Percentiles rank a stretch among this genome's conserved stretches.
These are phyloP conservation scores for Chlorella sp. DNA, from an alignment of 139 green algal genomes.

Conservation along the genomic window DNA sequence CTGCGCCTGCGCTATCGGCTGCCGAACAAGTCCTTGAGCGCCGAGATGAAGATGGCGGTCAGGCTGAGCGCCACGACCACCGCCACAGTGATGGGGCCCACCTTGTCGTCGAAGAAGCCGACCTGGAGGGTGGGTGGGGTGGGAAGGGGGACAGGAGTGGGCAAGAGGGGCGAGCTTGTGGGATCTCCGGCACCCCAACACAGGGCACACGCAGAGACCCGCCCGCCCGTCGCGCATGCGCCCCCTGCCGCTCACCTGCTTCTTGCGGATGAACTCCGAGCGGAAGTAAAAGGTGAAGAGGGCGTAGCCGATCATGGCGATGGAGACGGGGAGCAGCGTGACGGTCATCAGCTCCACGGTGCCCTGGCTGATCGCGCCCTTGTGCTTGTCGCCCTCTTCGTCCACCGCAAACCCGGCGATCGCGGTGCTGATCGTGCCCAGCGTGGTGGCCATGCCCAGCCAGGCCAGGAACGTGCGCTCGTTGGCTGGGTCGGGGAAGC, in stretches of 20 bases:
- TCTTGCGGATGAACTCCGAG: conserved; percentile 72
- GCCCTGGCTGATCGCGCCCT: conserved; percentile 47
- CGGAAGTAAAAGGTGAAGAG: conserved; percentile 83
- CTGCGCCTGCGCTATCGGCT: background rate
- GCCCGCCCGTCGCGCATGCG: too few relatives aligned
- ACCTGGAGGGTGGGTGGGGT: too few relatives aligned
- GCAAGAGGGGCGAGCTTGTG: too few relatives aligned
- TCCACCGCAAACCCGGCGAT: conserved; percentile 70
- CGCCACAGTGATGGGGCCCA: conserved; percentile 71
- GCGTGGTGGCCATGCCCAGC: conserved; percentile 85
- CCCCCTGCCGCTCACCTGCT: conserved; percentile 79
- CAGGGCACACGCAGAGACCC: too few relatives aligned
- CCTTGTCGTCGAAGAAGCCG: conserved; percentile 81
- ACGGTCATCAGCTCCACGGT: conserved; percentile 80
- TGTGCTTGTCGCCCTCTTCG: conserved; percentile 4
- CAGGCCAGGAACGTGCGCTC: conserved; percentile 88
- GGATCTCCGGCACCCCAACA: too few relatives aligned
- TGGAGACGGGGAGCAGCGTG: conserved; percentile 76
- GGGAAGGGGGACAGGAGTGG: too few relatives aligned
- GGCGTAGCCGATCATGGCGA: conserved; percentile 85
- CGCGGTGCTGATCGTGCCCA: conserved; percentile 80
- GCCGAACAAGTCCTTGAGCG: conserved; percentile 29
- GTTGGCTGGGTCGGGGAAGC: conserved; percentile 61
- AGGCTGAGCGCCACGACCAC: conserved; percentile 67
- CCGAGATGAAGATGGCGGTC: conserved; percentile 63